Evolutionary conservation across 495 filamentous ascomycete genomes (phyloP), one percentile per base, ranked within the genome.

Genomic region (Lineolata rhizophorae): DNA sequence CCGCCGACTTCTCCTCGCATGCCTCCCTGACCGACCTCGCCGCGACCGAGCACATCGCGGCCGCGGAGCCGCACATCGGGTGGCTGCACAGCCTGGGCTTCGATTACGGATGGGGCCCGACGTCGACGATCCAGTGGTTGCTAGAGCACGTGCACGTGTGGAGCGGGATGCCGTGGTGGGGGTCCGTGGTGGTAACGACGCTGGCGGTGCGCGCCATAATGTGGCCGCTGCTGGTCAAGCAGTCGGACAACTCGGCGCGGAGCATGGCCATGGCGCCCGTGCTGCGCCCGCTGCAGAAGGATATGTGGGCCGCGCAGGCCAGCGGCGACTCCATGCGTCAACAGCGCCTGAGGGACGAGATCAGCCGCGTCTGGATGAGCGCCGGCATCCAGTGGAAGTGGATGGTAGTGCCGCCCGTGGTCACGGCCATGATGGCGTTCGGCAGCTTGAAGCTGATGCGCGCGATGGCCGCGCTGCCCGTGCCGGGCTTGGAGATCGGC

Each of bases 61-160:
- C n/a, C n/a, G n/a, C n/a, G n/a, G n/a, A n/a, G n/a, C n/a, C n/a
- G n/a, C n/a, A n/a, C n/a, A 71, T 87, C 37, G 87, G 87, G 31
- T 93, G 79, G 43, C 60, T 97, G 31, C 73, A 77, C 41, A 62
- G 65, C 0, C 54, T 93, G 14, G 87, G 87, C 1, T 53, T 95
- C 14, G 80, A 93, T 39, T 94, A 68, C 44, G 80, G 83, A 44
- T 82, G 58, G 58, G 84, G 87, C 15, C 62, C 72, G 2, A 74
- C 78, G 0, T 45, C 68, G 1, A 36, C 65, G 6, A 64, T 87
- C 33, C 59, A 94, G 57, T 78, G 55, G 54, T 2, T 70, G 5
- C 52, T 94, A 19, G 87, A 97, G 54, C 71, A 84, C 45, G 45
- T 87, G 30, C 78, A 94, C 53, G 52, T 93, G 34, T 71, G 58